These are phyloP conservation scores for Rusavskia elegans DNA, from an alignment of 495 filamentous ascomycete species.

Conservation along the genomic window DNA sequence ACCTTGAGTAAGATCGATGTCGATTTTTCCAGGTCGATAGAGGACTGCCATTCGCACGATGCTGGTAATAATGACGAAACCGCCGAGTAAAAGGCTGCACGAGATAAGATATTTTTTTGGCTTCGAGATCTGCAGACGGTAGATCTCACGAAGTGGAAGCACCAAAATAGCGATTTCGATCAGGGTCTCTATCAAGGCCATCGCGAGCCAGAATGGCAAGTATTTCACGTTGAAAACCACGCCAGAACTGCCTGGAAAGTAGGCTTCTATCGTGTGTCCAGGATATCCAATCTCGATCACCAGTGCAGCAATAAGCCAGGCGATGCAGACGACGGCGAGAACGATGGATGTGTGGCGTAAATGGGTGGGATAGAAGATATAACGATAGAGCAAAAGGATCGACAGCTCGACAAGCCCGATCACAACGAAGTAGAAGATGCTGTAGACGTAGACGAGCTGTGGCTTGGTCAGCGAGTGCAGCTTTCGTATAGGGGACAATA, in stretches of 20 bases:
- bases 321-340: neutral
- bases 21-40: neutral
- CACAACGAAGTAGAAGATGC: neutral
- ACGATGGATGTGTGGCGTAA: neutral
- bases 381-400: neutral
- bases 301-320: neutral
- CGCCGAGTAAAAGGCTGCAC: neutral
- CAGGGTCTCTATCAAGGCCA: neutral
- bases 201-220: neutral
- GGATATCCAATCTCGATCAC: conserved; percentile 3
- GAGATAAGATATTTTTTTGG: neutral
- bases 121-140: neutral
- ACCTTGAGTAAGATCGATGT: neutral
- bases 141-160: neutral
- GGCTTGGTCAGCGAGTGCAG: neutral
- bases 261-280: neutral
- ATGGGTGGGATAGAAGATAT: neutral
- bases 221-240: neutral
- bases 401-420: neutral
- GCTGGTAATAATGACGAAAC: neutral
- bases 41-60: neutral
- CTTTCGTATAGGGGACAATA: no score
- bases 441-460: neutral
- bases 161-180: neutral
- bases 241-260: neutral